These are phyloP conservation scores for Xylaria sp. DNA, from an alignment of 495 filamentous ascomycete species.

Conservation along the genomic window DNA sequence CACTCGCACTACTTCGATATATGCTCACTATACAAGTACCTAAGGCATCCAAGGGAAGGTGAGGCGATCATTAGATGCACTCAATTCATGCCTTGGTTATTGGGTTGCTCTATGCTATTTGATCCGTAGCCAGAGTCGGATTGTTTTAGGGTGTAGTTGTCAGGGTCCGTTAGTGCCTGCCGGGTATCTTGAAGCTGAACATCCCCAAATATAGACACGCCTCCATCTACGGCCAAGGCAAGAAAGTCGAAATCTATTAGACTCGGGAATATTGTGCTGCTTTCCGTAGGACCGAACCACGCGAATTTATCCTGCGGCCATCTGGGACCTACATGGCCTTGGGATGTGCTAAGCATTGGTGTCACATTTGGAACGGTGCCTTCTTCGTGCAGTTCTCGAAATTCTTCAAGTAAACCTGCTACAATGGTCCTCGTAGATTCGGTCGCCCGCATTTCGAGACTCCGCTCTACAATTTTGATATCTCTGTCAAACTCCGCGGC, in stretches of 20 bases:
- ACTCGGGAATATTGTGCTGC: background rate
- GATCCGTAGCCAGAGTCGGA: slow-evolving; percentile 7
- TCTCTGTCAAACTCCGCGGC: slow-evolving; percentile 22
- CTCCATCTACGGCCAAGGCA: background rate
- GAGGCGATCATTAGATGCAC: background rate
- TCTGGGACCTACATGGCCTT: background rate
- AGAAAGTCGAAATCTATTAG: background rate
- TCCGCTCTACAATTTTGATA: slow-evolving; percentile 26
- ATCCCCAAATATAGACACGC: background rate
- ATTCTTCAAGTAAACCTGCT: slow-evolving; percentile 15
- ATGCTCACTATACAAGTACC: background rate
- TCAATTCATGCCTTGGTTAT: background rate
- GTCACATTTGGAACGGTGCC: background rate
- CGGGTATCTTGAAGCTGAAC: background rate
- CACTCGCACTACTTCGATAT: no score
- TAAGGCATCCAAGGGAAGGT: background rate
- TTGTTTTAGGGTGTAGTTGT: background rate
- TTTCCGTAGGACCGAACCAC: background rate
- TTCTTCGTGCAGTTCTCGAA: background rate
- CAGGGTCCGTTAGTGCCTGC: background rate
- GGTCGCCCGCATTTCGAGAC: background rate
- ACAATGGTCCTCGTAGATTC: slow-evolving; percentile 1
- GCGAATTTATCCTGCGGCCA: background rate
- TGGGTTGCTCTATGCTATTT: background rate
- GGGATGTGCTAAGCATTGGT: background rate